Evolutionary conservation across 2,329 filamentous ascomycete species (phyloP).

Genomic region (Xylogone sp.): DNA sequence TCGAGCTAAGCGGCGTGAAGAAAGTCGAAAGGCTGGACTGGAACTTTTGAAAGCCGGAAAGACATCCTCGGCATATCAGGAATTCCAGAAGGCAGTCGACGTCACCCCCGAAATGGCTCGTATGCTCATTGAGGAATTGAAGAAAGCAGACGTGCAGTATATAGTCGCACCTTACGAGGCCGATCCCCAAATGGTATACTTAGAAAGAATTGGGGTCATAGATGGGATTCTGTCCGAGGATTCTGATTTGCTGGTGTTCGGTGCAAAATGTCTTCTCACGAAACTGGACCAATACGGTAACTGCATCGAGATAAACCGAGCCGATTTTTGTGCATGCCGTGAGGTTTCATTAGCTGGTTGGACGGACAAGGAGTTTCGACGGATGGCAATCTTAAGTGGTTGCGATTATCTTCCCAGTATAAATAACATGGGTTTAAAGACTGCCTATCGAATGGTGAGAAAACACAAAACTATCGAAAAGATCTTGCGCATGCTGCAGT

Average conservation of each 20-base stretch:
- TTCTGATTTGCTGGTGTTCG: slow-evolving; percentile 93
- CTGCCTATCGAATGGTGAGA: slow-evolving; percentile 82
- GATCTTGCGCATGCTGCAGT: slow-evolving; percentile 76
- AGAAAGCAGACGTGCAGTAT: slow-evolving; percentile 74
- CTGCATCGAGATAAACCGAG: slow-evolving; percentile 85
- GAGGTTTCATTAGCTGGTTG: slow-evolving; percentile 88
- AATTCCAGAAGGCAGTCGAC: slow-evolving; percentile 93
- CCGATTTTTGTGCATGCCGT: slow-evolving; percentile 82
- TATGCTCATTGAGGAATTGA: slow-evolving; percentile 86
- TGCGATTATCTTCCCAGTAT: slow-evolving; percentile 94
- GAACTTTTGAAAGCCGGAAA: slow-evolving; percentile 82
- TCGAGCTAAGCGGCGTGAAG: slow-evolving; percentile 69
- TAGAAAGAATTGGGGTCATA: slow-evolving; percentile 81
- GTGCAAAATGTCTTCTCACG: slow-evolving; percentile 83
- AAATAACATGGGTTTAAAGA: slow-evolving; percentile 84
- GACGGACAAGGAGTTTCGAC: slow-evolving; percentile 86
- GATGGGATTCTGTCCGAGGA: slow-evolving; percentile 92
- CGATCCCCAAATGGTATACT: slow-evolving; percentile 92
- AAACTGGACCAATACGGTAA: slow-evolving; percentile 94
- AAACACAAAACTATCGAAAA: slow-evolving; percentile 87
- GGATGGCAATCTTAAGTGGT: slow-evolving; percentile 94
- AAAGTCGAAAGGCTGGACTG: slow-evolving; percentile 70
- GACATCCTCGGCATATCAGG: slow-evolving; percentile 71
- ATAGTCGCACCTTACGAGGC: slow-evolving; percentile 97
- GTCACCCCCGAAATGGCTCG: slow-evolving; percentile 95